Evolutionary conservation across 192 early-diverging fungal genomes (phyloP), one percentile per base, ranked within the genome.

Genomic region (Coemansia sp.): DNA sequence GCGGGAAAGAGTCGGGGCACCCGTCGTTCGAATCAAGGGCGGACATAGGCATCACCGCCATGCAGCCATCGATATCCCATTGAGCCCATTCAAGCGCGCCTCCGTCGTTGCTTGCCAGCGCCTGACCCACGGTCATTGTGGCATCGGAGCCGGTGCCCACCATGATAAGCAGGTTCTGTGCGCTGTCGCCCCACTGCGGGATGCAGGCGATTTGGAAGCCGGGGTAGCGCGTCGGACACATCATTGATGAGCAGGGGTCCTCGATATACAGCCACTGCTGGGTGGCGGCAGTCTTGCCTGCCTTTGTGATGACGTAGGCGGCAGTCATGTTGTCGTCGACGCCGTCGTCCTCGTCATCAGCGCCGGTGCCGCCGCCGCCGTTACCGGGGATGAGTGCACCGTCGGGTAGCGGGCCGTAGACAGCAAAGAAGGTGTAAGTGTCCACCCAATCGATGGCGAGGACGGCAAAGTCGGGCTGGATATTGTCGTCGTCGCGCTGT

Each of bases 381-480:
- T 42, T 58, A 14, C 54, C 57, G 6, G 66, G 11, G 2, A 27
- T 28, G 30, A 64, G 50, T 3, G 45, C 53, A 22, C 50, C 60
- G 6, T 52, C 61, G 8, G 79, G 68, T 22, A 58, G 54, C 61
- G 48, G 24, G 9, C 72, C 68, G 55, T 93, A 93, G 8, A 88
- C 65, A 10, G 78, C 82, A 29, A 88, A 61, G 54, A 89, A 90
- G 0, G 80, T 60, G 42, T 76, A 58, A 13, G 77, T 87, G 34
- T 92, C 88, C 11, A 90, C 49, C 93, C 93, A 95, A 8, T 84
- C 52, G 9, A 95, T 60, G 25, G 79, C 67, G 27, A 82, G 44
- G 2, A 91, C 90, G 80, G 64, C 47, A 38, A 61, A 55, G 17
- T 48, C 43, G 15, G 47, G 45, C 11, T 20, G 35, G 20, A 60